Percentiles rank a stretch among this genome's conserved stretches.
Conservation (phyloP, 306 rosid species). For the Vigna mungo region DNA sequence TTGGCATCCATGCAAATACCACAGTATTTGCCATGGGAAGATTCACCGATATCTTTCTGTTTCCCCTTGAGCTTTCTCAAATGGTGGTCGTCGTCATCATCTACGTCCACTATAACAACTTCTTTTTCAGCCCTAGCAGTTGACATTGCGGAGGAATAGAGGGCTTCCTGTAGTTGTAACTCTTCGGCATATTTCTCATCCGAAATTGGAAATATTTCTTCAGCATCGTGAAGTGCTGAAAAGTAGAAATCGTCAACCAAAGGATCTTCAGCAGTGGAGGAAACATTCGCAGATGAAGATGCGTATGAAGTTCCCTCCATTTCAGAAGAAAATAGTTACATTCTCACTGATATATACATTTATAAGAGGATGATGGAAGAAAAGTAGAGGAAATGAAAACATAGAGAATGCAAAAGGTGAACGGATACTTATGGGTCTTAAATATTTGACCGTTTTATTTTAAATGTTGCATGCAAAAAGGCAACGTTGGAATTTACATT, state of each 20-base stretch:
- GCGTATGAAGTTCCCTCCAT: constrained; percentile 34
- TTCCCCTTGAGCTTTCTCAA: constrained; percentile 20
- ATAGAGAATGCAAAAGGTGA: not conserved
- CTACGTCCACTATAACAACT: not conserved
- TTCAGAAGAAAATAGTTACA: no score
- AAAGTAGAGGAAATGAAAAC: not conserved
- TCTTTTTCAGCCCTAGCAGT: not conserved
- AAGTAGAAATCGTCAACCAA: not conserved
- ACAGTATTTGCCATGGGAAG: constrained; percentile 47
- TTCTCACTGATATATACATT: no score
- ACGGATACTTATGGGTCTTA: constrained; percentile 3
- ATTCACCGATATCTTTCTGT: constrained; percentile 37
- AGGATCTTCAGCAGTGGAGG: not conserved
- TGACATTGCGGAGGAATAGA: constrained; percentile 52
- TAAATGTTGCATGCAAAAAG: not conserved
- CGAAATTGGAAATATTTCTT: not conserved
- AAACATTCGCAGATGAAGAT: not conserved
- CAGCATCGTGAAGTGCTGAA: constrained; percentile 4
- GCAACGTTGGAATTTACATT: constrained; percentile 18
- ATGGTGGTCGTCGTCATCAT: not conserved
- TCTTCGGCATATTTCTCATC: constrained; percentile 69
- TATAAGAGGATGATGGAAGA: no score
- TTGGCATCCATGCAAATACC: constrained; percentile 65
- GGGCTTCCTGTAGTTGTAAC: constrained; percentile 65
- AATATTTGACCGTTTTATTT: not conserved